Percentiles rank a stretch among this genome's conserved stretches.
Conservation (phyloP, 441 rosid species). For the Syzygium syzygioides region DNA sequence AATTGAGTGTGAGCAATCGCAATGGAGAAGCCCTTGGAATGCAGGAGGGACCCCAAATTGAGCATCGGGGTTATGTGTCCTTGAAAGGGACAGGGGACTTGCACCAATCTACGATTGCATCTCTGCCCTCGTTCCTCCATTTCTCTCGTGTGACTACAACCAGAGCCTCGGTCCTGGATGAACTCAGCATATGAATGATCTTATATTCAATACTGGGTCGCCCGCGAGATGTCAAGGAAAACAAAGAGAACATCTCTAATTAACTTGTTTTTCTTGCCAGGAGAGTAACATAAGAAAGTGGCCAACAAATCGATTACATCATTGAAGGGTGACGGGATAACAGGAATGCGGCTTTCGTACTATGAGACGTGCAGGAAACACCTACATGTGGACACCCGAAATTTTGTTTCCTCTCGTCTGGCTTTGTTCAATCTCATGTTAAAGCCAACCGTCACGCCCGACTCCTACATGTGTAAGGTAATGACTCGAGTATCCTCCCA, state of each 20-base stretch:
- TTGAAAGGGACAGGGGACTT: neutral
- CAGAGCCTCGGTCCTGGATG: neutral
- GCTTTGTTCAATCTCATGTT: neutral
- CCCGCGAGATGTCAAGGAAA: neutral
- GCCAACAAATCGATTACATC: neutral
- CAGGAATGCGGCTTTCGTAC: neutral
- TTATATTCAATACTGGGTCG: neutral
- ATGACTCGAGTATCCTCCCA: too few relatives aligned
- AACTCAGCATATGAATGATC: neutral
- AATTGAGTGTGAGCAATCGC: slow-evolving; percentile 14
- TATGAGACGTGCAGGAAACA: neutral
- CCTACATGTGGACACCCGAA: neutral
- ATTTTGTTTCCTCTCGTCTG: neutral
- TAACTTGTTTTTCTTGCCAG: neutral
- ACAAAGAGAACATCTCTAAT: neutral
- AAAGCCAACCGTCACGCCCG: neutral
- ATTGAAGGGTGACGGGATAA: neutral
- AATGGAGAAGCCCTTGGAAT: slow-evolving; percentile 2
- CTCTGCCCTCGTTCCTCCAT: neutral
- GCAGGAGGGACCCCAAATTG: neutral
- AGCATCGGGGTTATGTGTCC: slow-evolving; percentile 1
- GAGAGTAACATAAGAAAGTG: neutral
- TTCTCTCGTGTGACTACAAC: neutral
- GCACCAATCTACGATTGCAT: neutral
- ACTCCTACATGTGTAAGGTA: too few relatives aligned